Conservation (phyloP, 1,284 basidiomycete species). For the Rhodotorula mucilaginosa region DNA sequence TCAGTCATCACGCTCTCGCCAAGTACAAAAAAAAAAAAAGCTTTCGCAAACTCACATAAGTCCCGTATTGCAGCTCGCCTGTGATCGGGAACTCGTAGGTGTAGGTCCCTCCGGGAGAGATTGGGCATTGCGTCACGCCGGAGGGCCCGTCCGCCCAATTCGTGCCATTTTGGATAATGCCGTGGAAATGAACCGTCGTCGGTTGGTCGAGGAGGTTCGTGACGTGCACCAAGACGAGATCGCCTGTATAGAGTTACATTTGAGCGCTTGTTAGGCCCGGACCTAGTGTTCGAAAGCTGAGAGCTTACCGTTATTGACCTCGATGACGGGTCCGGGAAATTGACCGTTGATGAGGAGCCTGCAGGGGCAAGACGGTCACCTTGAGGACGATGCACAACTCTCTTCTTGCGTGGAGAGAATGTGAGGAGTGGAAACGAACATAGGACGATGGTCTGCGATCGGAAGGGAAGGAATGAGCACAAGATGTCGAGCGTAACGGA, state of each 20-base stretch:
- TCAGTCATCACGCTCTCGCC: no score
- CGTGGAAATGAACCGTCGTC: conserved; percentile 55
- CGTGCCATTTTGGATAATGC: conserved; percentile 51
- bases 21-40: background rate
- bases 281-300: background rate
- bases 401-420: no score
- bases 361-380: background rate
- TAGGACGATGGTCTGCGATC: conserved; percentile 35
- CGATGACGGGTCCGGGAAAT: conserved; percentile 56
- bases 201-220: conserved; percentile 51
- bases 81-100: conserved; percentile 54
- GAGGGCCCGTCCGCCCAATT: conserved; percentile 54
- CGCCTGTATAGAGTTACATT: conserved; percentile 38
- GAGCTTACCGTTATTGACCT: conserved; percentile 52
- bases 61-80: conserved; percentile 26
- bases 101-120: conserved; percentile 55
- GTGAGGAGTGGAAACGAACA: conserved; percentile 43
- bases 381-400: no score
- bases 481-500: background rate
- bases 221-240: conserved; percentile 53
- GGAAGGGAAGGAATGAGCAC: no score
- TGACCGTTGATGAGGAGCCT: conserved; percentile 54
- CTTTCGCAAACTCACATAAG: background rate
- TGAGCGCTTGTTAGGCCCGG: background rate
- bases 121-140: conserved; percentile 57